Conservation (phyloP, 2,329 filamentous ascomycete genomes). For the Chaetomiaceae sp. region DNA sequence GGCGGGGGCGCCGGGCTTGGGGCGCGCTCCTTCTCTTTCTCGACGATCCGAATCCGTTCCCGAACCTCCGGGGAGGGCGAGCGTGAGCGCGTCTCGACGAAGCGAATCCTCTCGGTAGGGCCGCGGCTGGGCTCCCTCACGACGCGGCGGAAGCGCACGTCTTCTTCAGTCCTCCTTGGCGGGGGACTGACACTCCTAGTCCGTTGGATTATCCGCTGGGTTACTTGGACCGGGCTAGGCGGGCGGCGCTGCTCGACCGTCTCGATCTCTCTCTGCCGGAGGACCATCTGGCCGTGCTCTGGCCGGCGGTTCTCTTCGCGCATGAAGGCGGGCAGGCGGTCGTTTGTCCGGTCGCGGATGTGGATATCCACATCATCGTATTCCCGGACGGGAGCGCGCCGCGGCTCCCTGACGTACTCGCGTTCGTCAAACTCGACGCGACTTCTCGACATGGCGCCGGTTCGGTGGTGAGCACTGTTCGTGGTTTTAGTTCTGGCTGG, state of each 20-base stretch:
- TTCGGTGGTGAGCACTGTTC: constrained; percentile 7
- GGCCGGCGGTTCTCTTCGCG: constrained; percentile 45
- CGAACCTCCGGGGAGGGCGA: constrained; percentile 39
- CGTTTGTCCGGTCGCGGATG: constrained; percentile 42
- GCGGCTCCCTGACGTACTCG: constrained; percentile 38
- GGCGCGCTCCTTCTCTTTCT: constrained; percentile 43
- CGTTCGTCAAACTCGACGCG: constrained; percentile 43
- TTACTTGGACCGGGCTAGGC: constrained; percentile 37
- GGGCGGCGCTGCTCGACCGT: constrained; percentile 46
- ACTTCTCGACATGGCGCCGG: constrained; percentile 27
- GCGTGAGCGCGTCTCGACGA: constrained; percentile 38
- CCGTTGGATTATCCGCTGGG: constrained; percentile 42
- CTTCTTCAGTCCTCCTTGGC: constrained; percentile 33
- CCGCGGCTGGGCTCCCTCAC: constrained; percentile 30
- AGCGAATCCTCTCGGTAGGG: constrained; percentile 30
- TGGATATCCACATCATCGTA: constrained; percentile 24
- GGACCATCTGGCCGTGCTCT: constrained; percentile 50
- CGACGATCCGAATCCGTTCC: constrained; percentile 49
- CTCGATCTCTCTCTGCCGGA: constrained; percentile 53
- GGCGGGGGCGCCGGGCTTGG: constrained; percentile 47
- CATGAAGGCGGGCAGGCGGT: constrained; percentile 48
- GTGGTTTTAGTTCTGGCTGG: constrained; percentile 4
- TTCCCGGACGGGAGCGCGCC: constrained; percentile 28
- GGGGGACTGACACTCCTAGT: constrained; percentile 39
- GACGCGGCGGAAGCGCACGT: constrained; percentile 29